These are phyloP conservation scores for Potentilla sterilis DNA, from an alignment of 306 rosid genomes.

Conservation along the genomic window DNA sequence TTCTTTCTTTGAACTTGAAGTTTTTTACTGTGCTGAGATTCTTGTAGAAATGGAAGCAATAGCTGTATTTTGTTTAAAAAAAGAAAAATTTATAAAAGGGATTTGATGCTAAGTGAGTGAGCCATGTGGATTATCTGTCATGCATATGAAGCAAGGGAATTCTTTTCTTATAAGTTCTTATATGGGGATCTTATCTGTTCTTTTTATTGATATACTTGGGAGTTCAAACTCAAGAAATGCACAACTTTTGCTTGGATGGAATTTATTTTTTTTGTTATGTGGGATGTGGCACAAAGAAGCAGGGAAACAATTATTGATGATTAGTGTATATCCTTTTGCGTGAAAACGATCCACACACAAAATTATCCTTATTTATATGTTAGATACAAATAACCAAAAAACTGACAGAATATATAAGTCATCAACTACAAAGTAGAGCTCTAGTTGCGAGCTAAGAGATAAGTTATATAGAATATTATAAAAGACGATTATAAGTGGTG, in stretches of 20 bases:
- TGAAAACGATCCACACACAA: neutral
- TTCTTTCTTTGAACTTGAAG: slow-evolving; percentile 8
- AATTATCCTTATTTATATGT: neutral
- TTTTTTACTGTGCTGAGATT: slow-evolving; percentile 5
- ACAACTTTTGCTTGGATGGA: neutral
- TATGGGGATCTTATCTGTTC: neutral
- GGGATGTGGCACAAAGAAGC: neutral
- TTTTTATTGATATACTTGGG: neutral
- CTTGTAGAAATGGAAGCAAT: slow-evolving; percentile 3
- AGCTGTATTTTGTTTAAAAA: neutral
- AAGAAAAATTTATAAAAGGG: neutral
- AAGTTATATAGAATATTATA: neutral
- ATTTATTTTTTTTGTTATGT: neutral
- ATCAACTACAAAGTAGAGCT: neutral
- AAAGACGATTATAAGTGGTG: neutral
- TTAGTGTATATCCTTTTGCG: neutral
- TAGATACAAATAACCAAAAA: neutral
- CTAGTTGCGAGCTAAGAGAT: neutral
- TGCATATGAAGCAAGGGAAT: neutral
- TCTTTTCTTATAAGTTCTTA: neutral
- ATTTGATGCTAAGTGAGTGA: neutral
- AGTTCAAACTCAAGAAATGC: neutral
- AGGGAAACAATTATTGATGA: slow-evolving; percentile 1
- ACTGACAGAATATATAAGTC: neutral
- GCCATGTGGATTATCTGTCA: neutral